Percentiles rank a stretch among this genome's conserved stretches.
Evolutionary conservation across 306 rosid species (phyloP).

Genomic region (Gastrolobium villosum): DNA sequence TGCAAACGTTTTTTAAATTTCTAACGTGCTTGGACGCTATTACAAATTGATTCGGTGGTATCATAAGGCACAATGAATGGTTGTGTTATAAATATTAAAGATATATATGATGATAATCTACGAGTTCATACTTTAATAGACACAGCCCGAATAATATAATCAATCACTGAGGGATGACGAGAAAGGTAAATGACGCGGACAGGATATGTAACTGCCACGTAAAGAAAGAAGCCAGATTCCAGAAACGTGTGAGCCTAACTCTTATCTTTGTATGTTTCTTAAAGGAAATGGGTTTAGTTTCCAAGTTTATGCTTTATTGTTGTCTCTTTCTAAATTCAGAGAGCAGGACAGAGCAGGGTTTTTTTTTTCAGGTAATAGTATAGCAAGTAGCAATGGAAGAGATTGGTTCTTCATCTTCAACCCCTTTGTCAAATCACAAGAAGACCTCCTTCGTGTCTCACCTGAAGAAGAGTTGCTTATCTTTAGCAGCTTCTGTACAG

Average conservation of each 20-base stretch:
- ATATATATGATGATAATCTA: too few species aligned
- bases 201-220: conserved; percentile 44
- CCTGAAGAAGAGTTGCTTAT: conserved; percentile 45
- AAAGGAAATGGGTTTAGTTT: not conserved
- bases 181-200: not conserved
- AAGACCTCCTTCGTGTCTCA: conserved; percentile 34
- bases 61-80: too few species aligned
- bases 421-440: conserved; percentile 30
- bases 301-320: not conserved
- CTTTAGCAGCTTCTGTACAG: conserved; percentile 49
- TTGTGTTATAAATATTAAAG: too few species aligned
- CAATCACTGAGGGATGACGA: not conserved
- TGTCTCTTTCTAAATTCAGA: not conserved
- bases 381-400: conserved; percentile 33
- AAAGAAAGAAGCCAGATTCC: not conserved
- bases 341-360: not conserved
- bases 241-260: conserved; percentile 27
- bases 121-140: too few species aligned
- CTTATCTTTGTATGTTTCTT: not conserved
- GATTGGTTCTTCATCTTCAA: conserved; percentile 33
- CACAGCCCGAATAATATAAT: not conserved
- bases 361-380: not conserved
- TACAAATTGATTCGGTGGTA: too few species aligned
- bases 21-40: too few species aligned
- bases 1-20: too few species aligned